Evolutionary conservation across 2,329 filamentous ascomycete species (phyloP).

Genomic region (Neoscytalidium dimidiatum): DNA sequence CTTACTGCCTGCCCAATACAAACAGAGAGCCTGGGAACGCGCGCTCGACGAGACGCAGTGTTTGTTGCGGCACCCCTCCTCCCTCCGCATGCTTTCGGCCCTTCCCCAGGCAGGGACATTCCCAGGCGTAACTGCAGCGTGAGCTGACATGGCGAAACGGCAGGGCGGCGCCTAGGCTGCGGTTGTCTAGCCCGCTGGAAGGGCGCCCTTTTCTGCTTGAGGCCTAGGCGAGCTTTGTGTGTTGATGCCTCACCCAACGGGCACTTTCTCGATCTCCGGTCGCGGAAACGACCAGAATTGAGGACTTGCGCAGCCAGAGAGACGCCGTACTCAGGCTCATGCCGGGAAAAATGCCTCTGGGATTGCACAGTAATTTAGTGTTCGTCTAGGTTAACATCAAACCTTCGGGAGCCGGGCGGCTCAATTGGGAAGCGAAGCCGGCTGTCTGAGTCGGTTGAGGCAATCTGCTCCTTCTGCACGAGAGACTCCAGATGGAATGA

Average conservation of each 20-base stretch:
- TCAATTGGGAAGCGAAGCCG: not conserved
- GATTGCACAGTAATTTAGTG: not conserved
- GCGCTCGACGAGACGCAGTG: not conserved
- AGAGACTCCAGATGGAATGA: too few relatives aligned
- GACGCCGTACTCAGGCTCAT: not conserved
- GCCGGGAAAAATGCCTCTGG: not conserved
- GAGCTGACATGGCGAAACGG: not conserved
- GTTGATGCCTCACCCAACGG: not conserved
- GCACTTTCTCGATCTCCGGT: not conserved
- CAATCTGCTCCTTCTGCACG: not conserved
- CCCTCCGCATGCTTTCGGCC: not conserved
- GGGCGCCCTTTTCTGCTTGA: slow-evolving; percentile 1
- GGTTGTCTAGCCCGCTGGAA: not conserved
- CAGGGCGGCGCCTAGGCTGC: too few relatives aligned
- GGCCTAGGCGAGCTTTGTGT: not conserved
- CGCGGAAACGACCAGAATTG: not conserved
- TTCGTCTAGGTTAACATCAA: not conserved
- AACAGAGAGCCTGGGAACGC: not conserved
- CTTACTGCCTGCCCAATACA: not conserved
- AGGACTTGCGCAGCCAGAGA: not conserved
- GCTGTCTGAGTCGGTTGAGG: not conserved
- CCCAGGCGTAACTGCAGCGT: not conserved
- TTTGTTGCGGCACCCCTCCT: too few relatives aligned
- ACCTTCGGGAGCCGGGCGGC: not conserved
- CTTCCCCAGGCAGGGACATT: not conserved